Evolutionary conservation across 352 stramenopile species (phyloP), one percentile per base, ranked within the genome.

Genomic region (Globisporangium perplexum): DNA sequence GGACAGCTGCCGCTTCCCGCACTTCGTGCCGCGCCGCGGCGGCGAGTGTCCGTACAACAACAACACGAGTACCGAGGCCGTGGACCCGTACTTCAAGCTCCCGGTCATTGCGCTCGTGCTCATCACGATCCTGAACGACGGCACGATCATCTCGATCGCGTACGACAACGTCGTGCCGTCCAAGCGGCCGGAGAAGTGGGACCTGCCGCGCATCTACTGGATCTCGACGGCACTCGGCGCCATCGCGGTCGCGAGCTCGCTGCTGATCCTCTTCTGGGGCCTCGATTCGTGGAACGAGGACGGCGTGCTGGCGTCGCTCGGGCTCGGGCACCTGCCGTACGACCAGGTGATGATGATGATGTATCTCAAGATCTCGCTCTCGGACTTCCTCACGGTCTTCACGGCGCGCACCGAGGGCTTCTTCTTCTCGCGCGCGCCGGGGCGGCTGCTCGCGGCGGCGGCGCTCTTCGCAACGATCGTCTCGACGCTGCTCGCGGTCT

Each of bases 61-160:
- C 63, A 73, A 74, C 52, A 33, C 48, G 24, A 53, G 35, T 53
- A 71, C 66, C 18, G 67, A 80, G 41, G 57, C 63, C 23, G 81
- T 88, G 43, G 71, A 88, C 43, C 60, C 74, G 31, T 91, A 86
- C 63, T 98, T 98, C 66, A 81, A 90, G 60, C 79, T 98, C 57
- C 95, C 96, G 6, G 86, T 98, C 36, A 83, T 98, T 47, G 83
- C 93, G 23, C 63, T 99, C 1, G 86, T 98, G 50, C 55, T 98
- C n/a, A 96, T 98, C 59, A 96, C 91, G 45, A 80, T 98, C 35
- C 58, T 98, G 33, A 98, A 98, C 69, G 93, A 98, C 60, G 93
- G 86, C 30, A 97, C 90, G 28, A 88, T 98, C 45, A 97, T 82
- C 47, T 98, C 77, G 70, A 93, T 87, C 63, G 82, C 85, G 50